Conservation (phyloP, 805 yeast species). For the Yarrowia sp. region DNA sequence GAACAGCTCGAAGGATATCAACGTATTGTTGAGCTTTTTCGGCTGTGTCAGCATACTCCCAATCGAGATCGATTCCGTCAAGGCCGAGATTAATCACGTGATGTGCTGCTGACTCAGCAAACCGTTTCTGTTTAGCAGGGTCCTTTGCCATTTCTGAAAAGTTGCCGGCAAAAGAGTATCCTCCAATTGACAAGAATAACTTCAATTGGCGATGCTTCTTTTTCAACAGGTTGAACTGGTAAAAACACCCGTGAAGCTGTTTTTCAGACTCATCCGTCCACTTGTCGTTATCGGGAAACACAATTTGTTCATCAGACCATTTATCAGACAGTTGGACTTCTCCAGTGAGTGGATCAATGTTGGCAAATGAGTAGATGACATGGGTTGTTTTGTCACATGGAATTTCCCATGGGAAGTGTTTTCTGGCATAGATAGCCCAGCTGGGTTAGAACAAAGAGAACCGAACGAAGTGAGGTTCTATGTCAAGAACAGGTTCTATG, state of each 20-base stretch:
- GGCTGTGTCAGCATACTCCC: conserved; percentile 75
- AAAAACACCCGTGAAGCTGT: conserved; percentile 47
- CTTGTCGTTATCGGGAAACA: not conserved
- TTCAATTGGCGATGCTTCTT: conserved; percentile 46
- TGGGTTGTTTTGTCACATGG: conserved; percentile 60
- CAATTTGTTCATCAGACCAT: conserved; percentile 54
- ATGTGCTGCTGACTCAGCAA: conserved; percentile 51
- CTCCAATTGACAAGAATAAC: conserved; percentile 78
- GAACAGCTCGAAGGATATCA: conserved; percentile 44
- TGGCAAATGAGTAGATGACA: conserved; percentile 74
- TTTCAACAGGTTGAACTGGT: conserved; percentile 52
- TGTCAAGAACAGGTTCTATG: too few species aligned
- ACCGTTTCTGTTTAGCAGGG: conserved; percentile 42
- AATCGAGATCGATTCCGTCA: conserved; percentile 91
- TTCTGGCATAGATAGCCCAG: conserved; percentile 67
- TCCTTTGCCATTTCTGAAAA: conserved; percentile 50
- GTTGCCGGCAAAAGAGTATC: conserved; percentile 56
- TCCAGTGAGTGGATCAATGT: conserved; percentile 56
- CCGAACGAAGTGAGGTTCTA: too few species aligned
- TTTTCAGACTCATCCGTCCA: conserved; percentile 19
- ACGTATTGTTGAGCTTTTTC: conserved; percentile 49
- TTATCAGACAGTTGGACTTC: conserved; percentile 54
- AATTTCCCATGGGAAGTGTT: conserved; percentile 59
- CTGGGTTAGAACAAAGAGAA: conserved; percentile 10
- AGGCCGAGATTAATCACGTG: conserved; percentile 57